Percentiles rank a stretch among this genome's conserved stretches.
phyloP scores from a whole-genome alignment of 73 alveolate genomes.

The Breviolum minutum region DNA sequence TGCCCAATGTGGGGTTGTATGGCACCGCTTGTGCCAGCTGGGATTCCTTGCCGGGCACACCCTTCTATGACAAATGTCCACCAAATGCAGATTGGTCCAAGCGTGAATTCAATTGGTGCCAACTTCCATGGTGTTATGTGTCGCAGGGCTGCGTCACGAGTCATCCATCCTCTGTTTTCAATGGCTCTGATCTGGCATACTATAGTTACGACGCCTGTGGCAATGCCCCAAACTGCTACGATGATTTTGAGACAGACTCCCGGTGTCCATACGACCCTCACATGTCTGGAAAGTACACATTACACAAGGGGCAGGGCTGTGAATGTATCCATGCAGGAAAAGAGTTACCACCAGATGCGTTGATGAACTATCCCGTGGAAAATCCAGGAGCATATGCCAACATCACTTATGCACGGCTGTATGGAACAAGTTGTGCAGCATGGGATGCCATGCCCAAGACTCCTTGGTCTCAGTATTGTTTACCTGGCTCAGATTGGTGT shows the following conservation, averaged over 20 bases:
- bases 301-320: slow-evolving; percentile 50
- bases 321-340: slow-evolving; percentile 45
- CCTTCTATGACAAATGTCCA: not conserved
- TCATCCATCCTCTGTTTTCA: not conserved
- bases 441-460: slow-evolving; percentile 58
- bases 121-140: slow-evolving; percentile 65
- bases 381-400: slow-evolving; percentile 14
- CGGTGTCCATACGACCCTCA: slow-evolving; percentile 65
- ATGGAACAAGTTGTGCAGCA: slow-evolving; percentile 78
- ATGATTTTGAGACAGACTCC: not conserved
- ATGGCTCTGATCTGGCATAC: not conserved
- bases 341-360: not conserved
- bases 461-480: slow-evolving; percentile 54
- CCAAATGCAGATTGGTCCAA: slow-evolving; percentile 10
- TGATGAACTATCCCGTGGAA: not conserved
- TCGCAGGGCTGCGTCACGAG: slow-evolving; percentile 27
- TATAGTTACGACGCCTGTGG: slow-evolving; percentile 62
- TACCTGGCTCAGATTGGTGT: slow-evolving; percentile 39
- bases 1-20: slow-evolving; percentile 60
- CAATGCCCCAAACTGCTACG: slow-evolving; percentile 76
- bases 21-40: slow-evolving; percentile 72
- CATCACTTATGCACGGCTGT: not conserved
- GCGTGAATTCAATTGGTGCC: slow-evolving; percentile 63
- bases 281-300: slow-evolving; percentile 21
- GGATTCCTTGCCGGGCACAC: slow-evolving; percentile 73